These are phyloP conservation scores for Malassezia dermatis DNA, from an alignment of 1,284 basidiomycete species.

Conservation along the genomic window DNA sequence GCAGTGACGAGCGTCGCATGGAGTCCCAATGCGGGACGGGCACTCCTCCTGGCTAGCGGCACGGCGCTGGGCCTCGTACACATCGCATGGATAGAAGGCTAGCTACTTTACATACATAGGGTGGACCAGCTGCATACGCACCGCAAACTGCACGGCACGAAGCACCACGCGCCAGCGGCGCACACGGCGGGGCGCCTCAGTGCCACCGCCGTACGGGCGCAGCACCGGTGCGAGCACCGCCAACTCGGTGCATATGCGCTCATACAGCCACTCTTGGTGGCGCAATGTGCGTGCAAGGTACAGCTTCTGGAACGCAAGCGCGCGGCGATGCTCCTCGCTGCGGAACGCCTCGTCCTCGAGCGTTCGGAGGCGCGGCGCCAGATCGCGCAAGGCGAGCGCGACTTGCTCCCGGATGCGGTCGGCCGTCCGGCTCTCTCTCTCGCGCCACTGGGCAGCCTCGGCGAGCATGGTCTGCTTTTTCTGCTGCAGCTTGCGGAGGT, in stretches of 20 bases:
- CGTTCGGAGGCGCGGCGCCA: not conserved
- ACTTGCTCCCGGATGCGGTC: not conserved
- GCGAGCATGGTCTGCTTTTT: constrained; percentile 3
- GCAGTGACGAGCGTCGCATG: constrained; percentile 3
- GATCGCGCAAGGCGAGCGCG: not conserved
- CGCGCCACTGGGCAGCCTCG: not conserved
- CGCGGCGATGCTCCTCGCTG: not conserved
- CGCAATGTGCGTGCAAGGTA: constrained; percentile 4
- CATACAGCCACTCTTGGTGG: constrained; percentile 13
- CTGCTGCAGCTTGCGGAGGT: constrained; percentile 7
- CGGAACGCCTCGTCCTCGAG: not conserved
- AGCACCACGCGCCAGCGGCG: constrained; percentile 1
- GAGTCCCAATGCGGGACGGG: constrained; percentile 2
- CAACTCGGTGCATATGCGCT: constrained; percentile 3
- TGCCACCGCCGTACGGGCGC: not conserved
- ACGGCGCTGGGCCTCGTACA: constrained; percentile 10
- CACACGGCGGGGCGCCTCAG: not conserved
- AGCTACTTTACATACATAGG: not conserved
- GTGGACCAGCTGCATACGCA: not conserved
- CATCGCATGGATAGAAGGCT: constrained; percentile 6
- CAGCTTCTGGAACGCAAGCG: constrained; percentile 10
- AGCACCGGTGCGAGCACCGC: not conserved
- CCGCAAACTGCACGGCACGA: constrained; percentile 6
- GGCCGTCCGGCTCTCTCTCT: not conserved
- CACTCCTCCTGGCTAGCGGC: constrained; percentile 11